These are phyloP conservation scores for Aspergillus cristatus DNA, from an alignment of 495 filamentous ascomycete species.

Conservation along the genomic window DNA sequence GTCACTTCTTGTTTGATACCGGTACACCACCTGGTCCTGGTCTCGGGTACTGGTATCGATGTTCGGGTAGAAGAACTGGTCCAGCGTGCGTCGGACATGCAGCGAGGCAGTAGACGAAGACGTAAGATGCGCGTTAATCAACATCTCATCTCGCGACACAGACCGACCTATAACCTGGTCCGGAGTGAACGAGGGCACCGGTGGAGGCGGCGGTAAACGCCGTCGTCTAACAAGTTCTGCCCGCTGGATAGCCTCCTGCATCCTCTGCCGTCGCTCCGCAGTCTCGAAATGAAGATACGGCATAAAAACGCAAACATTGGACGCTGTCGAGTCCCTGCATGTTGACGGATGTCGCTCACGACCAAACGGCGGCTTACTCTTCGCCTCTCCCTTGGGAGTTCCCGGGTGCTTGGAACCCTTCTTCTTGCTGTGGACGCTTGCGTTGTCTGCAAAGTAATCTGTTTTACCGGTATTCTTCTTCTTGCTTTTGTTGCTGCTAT, in stretches of 20 bases:
- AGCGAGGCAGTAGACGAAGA: conserved; percentile 43
- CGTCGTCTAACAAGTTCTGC: conserved; percentile 16
- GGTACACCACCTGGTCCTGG: conserved; percentile 61
- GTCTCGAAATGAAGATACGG: conserved; percentile 64
- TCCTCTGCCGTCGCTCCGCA: conserved; percentile 42
- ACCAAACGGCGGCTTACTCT: conserved; percentile 21
- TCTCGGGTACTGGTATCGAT: conserved; percentile 60
- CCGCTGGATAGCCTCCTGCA: conserved; percentile 50
- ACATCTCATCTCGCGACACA: conserved; percentile 47
- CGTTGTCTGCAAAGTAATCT: conserved; percentile 30
- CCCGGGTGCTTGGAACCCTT: too few relatives aligned
- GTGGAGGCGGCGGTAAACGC: background rate
- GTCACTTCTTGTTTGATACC: conserved; percentile 42
- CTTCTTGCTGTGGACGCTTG: too few relatives aligned
- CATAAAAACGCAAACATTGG: conserved; percentile 56
- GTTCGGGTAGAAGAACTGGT: conserved; percentile 64
- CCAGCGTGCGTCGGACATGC: conserved; percentile 58
- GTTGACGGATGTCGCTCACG: conserved; percentile 11
- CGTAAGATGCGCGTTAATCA: conserved; percentile 54
- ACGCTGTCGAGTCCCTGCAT: conserved; percentile 23
- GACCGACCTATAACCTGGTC: conserved; percentile 16
- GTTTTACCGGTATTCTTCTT: conserved; percentile 23
- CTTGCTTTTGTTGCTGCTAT: conserved; percentile 3
- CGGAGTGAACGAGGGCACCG: conserved; percentile 14
- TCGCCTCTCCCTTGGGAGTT: conserved; percentile 26